Percentiles rank a stretch among this genome's conserved stretches.
phyloP scores from a whole-genome alignment of 106 monocot species.

The Acorus gramineus region DNA sequence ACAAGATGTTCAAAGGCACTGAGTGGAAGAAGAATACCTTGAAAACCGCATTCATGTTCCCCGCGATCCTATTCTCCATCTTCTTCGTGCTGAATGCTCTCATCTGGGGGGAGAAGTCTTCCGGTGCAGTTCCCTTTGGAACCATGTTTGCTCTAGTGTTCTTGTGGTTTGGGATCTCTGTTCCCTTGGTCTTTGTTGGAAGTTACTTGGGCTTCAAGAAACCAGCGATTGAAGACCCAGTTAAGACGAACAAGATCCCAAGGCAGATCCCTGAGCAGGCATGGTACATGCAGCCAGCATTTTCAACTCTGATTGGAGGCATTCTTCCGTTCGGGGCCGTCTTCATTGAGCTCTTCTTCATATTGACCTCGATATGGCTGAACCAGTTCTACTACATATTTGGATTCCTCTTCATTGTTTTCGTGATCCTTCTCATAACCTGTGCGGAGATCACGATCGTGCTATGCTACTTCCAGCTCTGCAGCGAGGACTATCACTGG shows the following conservation, averaged over 20 bases:
- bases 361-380: slow-evolving; percentile 32
- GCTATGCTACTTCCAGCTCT: slow-evolving; percentile 55
- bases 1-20: slow-evolving; percentile 53
- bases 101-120: slow-evolving; percentile 52
- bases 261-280: slow-evolving; percentile 32
- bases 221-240: slow-evolving; percentile 19
- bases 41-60: slow-evolving; percentile 52
- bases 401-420: slow-evolving; percentile 47
- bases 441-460: slow-evolving; percentile 50
- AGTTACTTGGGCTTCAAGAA: slow-evolving; percentile 31
- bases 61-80: slow-evolving; percentile 23
- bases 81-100: slow-evolving; percentile 50
- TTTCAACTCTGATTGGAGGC: slow-evolving; percentile 23
- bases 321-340: slow-evolving; percentile 28
- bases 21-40: slow-evolving; percentile 54
- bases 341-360: slow-evolving; percentile 35
- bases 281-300: slow-evolving; percentile 27
- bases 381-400: slow-evolving; percentile 37
- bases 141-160: slow-evolving; percentile 32
- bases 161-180: slow-evolving; percentile 30
- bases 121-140: slow-evolving; percentile 36
- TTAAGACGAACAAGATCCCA: slow-evolving; percentile 29
- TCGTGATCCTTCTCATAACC: slow-evolving; percentile 40
- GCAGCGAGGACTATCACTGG: slow-evolving; percentile 51
- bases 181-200: slow-evolving; percentile 25